phyloP scores from a whole-genome alignment of 2,329 filamentous ascomycete species.

The Botrytis fabae region DNA sequence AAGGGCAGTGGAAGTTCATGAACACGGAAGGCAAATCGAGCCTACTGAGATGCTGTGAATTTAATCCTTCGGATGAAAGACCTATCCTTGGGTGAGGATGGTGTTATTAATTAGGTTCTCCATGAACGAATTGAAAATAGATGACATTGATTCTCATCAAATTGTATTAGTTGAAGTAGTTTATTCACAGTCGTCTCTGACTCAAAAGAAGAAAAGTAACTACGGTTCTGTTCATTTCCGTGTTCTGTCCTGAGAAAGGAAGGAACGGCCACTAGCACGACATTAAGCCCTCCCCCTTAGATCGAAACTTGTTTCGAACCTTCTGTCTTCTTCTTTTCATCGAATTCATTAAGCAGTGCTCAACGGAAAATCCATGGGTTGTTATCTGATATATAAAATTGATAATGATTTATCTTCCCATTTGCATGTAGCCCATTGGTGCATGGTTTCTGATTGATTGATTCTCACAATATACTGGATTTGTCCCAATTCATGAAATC shows the following conservation, averaged over 20 bases:
- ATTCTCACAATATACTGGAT: neutral
- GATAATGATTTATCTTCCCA: neutral
- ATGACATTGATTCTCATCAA: neutral
- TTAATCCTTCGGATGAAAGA: neutral
- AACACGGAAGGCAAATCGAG: neutral
- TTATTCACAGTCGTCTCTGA: neutral
- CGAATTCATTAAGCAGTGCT: neutral
- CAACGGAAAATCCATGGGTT: neutral
- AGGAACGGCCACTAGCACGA: neutral
- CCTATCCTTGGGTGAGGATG: neutral
- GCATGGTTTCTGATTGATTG: neutral
- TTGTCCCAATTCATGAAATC: neutral
- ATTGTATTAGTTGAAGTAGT: neutral
- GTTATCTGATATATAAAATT: neutral
- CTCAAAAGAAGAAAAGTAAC: neutral
- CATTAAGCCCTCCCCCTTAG: neutral
- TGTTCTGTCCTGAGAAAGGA: neutral
- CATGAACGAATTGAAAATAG: neutral
- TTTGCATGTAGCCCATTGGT: neutral
- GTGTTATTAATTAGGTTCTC: neutral
- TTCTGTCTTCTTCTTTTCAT: neutral
- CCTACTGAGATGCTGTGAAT: neutral
- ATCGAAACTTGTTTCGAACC: neutral
- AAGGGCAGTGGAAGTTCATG: neutral
- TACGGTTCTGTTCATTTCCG: neutral